Evolutionary conservation across 208 protist genomes (phyloP), one percentile per base, ranked within the genome.

Genomic region (Trypanosoma avium): DNA sequence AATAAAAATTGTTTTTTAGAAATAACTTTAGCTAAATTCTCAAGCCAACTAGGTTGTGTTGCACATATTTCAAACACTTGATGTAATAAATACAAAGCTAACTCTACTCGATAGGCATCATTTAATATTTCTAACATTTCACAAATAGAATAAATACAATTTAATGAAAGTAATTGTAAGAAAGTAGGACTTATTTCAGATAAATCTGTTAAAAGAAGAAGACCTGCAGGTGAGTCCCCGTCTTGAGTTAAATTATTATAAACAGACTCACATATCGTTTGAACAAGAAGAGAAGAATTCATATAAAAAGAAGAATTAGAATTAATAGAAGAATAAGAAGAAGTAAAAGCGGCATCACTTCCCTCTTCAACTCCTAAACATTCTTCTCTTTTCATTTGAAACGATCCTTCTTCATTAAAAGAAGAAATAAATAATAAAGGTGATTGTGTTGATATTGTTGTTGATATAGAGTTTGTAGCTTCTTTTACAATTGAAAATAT

Each of bases 51-150:
- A 10, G 78, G 73, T 4, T 42, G 38, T 12, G 10, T 22, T 4
- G 48, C 50, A 47, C 68, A 76, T 21, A 35, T 48, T 21, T 47
- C 52, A 54, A 69, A 73, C 2, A 80, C 38, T 35, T 71, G 69
- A 43, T 75, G 59, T 13, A 77, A 54, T n/a, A 77, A 46, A 42
- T 75, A 80, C 6, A 79, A 61, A 36, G 53, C 24, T 27, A 73
- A 24, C 55, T 83, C 77, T 29, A 80, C 57, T 29, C 59, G 24
- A 43, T 62, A 62, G 1, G 59, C 67, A 62, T 73, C 59, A 3
- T n/a, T 19, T 33, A 63, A 30, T 3, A 29, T 10, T 22, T 9
- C 10, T 24, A 64, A 5, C 4, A 67, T 36, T 3, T 21, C 29
- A 58, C 60, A 74, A n/a, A 60, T 29, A 2, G 15, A 21, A 4